These are phyloP conservation scores for Beauveria sp. DNA, from an alignment of 2,329 filamentous ascomycete species.

Conservation along the genomic window DNA sequence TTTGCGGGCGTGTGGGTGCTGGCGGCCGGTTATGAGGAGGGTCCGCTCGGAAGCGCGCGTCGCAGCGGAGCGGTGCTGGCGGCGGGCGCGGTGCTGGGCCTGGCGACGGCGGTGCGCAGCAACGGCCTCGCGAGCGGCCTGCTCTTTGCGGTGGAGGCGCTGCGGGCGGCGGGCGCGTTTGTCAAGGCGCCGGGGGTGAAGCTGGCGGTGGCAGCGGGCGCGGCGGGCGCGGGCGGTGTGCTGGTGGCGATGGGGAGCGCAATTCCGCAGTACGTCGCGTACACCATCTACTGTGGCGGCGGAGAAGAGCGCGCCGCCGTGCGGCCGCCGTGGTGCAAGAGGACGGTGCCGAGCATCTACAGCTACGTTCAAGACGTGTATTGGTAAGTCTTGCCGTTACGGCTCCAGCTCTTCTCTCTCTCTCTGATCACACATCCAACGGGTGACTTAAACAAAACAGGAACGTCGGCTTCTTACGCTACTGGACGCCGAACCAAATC, in stretches of 20 bases:
- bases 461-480: constrained; percentile 80
- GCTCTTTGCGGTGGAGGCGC: constrained; percentile 58
- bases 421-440: too few relatives aligned
- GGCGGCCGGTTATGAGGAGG: constrained; percentile 34
- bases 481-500: constrained; percentile 82
- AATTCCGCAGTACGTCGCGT: constrained; percentile 69
- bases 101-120: constrained; percentile 67
- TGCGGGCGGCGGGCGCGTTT: constrained; percentile 28
- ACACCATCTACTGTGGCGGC: constrained; percentile 56
- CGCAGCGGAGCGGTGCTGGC: constrained; percentile 48
- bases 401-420: too few relatives aligned
- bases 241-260: constrained; percentile 60
- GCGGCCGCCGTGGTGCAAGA: constrained; percentile 69
- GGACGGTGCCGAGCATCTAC: constrained; percentile 77
- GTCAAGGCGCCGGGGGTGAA: constrained; percentile 21
- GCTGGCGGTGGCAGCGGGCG: constrained; percentile 44
- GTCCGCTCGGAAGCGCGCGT: constrained; percentile 16
- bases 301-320: constrained; percentile 20
- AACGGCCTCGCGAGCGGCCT: constrained; percentile 82
- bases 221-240: constrained; percentile 59
- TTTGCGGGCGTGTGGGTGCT: constrained; percentile 69
- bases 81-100: constrained; percentile 62
- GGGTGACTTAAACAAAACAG: constrained; percentile 34
- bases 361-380: constrained; percentile 82
- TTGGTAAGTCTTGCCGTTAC: constrained; percentile 54